Percentiles rank a stretch among this genome's conserved stretches.
These are phyloP conservation scores for Nadsonia fulvescens DNA, from an alignment of 805 yeast species.

Conservation along the genomic window DNA sequence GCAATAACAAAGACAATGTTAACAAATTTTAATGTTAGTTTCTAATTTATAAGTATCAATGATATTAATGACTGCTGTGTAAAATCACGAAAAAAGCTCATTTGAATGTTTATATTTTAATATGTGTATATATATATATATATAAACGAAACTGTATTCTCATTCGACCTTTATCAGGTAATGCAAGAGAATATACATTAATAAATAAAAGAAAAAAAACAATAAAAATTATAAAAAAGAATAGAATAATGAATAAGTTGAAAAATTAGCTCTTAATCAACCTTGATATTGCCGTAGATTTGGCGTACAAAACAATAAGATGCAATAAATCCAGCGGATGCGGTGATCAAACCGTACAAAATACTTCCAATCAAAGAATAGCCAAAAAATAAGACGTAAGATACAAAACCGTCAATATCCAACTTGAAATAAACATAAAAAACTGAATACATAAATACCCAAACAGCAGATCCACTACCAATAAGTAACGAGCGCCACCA, in stretches of 20 bases:
- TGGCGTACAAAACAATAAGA: conserved; percentile 47
- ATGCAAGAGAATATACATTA: too few species aligned
- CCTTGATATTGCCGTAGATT: conserved; percentile 40
- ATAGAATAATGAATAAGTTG: conserved; percentile 4
- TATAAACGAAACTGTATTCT: conserved; percentile 1
- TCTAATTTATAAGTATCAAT: too few species aligned
- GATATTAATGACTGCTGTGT: too few species aligned
- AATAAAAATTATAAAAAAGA: conserved; percentile 4
- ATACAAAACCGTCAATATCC: conserved; percentile 47
- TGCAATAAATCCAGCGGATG: conserved; percentile 54
- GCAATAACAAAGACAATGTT: too few species aligned
- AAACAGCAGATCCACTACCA: conserved; percentile 56
- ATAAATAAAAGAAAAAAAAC: conserved; percentile 2
- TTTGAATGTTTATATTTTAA: too few species aligned
- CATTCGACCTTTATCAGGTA: neutral
- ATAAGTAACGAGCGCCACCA: conserved; percentile 66
- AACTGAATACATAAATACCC: conserved; percentile 46
- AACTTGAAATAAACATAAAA: conserved; percentile 44
- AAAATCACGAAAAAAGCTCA: too few species aligned
- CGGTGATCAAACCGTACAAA: conserved; percentile 51
- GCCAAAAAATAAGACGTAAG: conserved; percentile 48
- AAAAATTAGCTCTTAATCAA: conserved; percentile 26
- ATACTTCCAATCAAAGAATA: conserved; percentile 50
- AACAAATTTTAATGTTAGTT: too few species aligned
- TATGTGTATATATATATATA: conserved; percentile 2